phyloP scores from a whole-genome alignment of 345 rosid species.

The Durio zibethinus region DNA sequence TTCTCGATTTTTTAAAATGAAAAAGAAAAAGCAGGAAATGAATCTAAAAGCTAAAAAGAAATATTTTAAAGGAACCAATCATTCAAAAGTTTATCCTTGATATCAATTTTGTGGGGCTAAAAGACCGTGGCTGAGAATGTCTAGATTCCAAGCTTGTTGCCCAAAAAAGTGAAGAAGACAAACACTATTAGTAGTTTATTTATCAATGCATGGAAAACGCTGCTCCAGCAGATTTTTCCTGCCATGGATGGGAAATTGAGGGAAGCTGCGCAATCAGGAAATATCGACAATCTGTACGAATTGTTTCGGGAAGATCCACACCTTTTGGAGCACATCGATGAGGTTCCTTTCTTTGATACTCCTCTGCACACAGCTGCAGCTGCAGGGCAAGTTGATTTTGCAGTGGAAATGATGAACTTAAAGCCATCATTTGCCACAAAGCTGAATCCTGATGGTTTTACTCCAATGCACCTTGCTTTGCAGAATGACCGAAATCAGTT shows the following conservation, averaged over 20 bases:
- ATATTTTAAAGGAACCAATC: no score
- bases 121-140: not conserved
- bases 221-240: not conserved
- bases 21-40: no score
- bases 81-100: not conserved
- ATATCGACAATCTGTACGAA: constrained; percentile 10
- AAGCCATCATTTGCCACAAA: not conserved
- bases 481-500: not conserved
- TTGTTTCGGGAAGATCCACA: not conserved
- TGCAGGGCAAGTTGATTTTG: constrained; percentile 8
- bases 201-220: not conserved
- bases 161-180: no score
- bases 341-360: constrained; percentile 19
- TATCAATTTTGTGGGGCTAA: no score
- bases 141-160: not conserved
- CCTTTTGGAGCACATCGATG: constrained; percentile 3
- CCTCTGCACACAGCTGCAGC: constrained; percentile 26
- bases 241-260: not conserved
- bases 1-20: no score
- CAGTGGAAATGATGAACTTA: not conserved
- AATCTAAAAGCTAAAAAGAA: no score
- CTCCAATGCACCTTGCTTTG: not conserved
- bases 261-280: not conserved
- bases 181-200: not conserved
- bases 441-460: not conserved